Conservation (phyloP, 371 early-diverging fungal genomes). For the Mucor circinelloides region DNA sequence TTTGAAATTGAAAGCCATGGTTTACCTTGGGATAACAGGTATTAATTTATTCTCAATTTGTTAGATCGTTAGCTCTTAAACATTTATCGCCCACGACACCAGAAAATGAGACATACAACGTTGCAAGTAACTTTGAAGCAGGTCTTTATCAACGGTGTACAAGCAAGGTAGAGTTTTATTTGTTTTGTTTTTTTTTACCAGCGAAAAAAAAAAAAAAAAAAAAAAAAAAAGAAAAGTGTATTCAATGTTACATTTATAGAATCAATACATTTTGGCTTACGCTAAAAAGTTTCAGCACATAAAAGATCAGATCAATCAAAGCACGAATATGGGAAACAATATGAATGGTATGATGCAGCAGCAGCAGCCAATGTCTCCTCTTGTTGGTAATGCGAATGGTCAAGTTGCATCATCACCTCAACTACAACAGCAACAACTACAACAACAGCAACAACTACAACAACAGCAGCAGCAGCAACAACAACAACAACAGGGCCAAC, state of each 20-base stretch:
- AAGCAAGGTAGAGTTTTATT: constrained; percentile 40
- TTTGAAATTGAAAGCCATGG: not conserved
- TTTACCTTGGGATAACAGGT: not conserved
- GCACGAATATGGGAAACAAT: constrained; percentile 1
- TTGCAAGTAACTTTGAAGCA: constrained; percentile 46
- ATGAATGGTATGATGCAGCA: constrained; percentile 25
- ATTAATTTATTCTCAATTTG: not conserved
- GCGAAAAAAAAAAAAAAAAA: no score
- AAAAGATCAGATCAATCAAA: constrained; percentile 27
- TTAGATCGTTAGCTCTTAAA: constrained; percentile 39
- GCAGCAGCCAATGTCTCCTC: constrained; percentile 30
- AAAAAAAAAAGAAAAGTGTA: not conserved
- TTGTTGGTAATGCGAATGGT: constrained; percentile 36
- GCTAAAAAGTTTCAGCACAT: constrained; percentile 41
- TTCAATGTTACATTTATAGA: constrained; percentile 21
- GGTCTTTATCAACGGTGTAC: constrained; percentile 39
- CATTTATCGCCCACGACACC: constrained; percentile 38
- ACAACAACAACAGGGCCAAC: constrained; percentile 14
- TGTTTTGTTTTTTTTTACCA: no score
- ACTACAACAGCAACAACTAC: constrained; percentile 13
- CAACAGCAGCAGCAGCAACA: constrained; percentile 15
- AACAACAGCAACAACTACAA: not conserved
- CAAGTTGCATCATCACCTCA: constrained; percentile 52
- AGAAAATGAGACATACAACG: constrained; percentile 41
- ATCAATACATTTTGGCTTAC: constrained; percentile 43